Conservation (phyloP, 768 basidiomycete species). For the Mycena epipterygia region DNA sequence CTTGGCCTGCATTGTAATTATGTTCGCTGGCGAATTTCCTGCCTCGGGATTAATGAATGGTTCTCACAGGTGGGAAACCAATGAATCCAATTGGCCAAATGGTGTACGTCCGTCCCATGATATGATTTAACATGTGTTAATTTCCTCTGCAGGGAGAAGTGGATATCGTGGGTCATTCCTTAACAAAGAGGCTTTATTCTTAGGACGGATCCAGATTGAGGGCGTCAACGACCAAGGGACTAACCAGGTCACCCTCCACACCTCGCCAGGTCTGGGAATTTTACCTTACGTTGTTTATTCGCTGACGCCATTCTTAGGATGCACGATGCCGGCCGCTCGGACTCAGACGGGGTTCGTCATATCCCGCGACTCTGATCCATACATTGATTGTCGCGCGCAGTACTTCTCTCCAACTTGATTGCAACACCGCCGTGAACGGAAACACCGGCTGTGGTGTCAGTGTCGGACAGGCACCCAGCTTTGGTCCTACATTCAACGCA, state of each 20-base stretch:
- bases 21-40: neutral
- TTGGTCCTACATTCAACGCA: constrained; percentile 69
- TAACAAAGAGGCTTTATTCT: neutral
- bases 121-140: neutral
- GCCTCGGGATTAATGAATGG: constrained; percentile 13
- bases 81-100: constrained; percentile 63
- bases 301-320: constrained; percentile 44
- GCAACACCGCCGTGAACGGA: constrained; percentile 57
- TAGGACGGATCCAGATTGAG: no score
- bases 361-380: neutral
- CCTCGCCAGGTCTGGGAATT: constrained; percentile 52
- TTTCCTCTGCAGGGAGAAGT: constrained; percentile 50
- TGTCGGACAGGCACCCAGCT: constrained; percentile 56
- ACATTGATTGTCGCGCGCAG: neutral
- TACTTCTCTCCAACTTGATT: constrained; percentile 47
- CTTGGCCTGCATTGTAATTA: constrained; percentile 60
- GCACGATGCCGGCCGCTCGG: constrained; percentile 59
- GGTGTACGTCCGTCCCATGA: constrained; percentile 43
- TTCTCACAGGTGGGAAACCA: constrained; percentile 60
- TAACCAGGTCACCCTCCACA: constrained; percentile 60
- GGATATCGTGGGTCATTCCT: constrained; percentile 47
- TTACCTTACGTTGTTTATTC: neutral
- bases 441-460: constrained; percentile 66
- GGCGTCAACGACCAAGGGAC: constrained; percentile 63
- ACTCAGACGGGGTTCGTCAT: constrained; percentile 59